Evolutionary conservation across 495 filamentous ascomycete genomes (phyloP).

Genomic region (Hypoxylon cercidicola): DNA sequence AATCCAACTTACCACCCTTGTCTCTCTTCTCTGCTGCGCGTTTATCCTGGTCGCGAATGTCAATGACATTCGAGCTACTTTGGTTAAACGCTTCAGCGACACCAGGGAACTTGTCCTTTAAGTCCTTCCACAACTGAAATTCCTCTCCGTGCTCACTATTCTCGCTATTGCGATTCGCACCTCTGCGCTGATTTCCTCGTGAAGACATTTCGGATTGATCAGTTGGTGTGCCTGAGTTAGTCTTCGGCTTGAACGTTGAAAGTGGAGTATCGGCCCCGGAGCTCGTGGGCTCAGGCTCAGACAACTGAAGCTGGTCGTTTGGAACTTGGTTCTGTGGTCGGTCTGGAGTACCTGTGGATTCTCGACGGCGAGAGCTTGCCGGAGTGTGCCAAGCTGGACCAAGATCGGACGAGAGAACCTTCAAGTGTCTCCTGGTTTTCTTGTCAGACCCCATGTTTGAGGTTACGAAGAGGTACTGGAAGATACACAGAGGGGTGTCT

Average conservation of each 20-base stretch:
- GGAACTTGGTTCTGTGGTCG: no score
- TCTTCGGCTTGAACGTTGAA: conserved; percentile 1
- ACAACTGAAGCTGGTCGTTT: neutral
- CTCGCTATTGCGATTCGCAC: conserved; percentile 60
- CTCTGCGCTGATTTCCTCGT: conserved; percentile 56
- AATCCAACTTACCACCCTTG: conserved; percentile 35
- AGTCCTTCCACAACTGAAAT: conserved; percentile 55
- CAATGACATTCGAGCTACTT: conserved; percentile 52
- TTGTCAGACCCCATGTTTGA: conserved; percentile 30
- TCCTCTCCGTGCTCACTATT: conserved; percentile 59
- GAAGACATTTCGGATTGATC: conserved; percentile 51
- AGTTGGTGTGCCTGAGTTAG: neutral
- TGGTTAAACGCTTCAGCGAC: conserved; percentile 54
- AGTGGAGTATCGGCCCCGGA: conserved; percentile 1
- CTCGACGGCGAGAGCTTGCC: neutral
- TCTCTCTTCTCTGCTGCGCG: conserved; percentile 55
- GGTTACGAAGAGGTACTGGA: conserved; percentile 1
- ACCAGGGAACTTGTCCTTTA: conserved; percentile 54
- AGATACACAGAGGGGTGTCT: conserved; percentile 8
- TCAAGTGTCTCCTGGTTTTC: conserved; percentile 30
- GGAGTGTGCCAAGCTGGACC: conserved; percentile 29
- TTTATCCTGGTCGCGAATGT: conserved; percentile 56
- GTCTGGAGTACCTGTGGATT: no score
- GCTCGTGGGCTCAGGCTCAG: neutral
- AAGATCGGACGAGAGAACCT: conserved; percentile 24